A percentile compares a stretch with the other conserved stretches of the same genome.
These are phyloP conservation scores for Debaryomyces subglobosus DNA, from an alignment of 1,139 yeast genomes.

Conservation along the genomic window DNA sequence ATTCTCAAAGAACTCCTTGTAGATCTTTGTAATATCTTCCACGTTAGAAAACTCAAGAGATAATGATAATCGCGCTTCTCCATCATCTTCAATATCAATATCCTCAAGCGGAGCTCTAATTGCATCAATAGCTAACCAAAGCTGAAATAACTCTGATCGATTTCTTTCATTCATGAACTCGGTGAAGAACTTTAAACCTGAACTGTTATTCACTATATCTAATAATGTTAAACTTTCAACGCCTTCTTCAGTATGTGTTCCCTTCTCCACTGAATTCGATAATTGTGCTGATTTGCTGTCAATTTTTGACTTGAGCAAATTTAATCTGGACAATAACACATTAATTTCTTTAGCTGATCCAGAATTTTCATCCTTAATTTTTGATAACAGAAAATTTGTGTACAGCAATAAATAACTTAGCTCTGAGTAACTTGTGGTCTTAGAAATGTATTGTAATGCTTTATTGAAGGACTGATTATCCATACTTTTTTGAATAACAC, in stretches of 20 bases:
- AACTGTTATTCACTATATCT: constrained; percentile 38
- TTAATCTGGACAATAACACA: constrained; percentile 13
- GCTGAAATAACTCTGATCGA: constrained; percentile 50
- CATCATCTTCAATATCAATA: constrained; percentile 25
- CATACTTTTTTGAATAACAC: constrained; percentile 27
- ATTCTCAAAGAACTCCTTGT: constrained; percentile 40
- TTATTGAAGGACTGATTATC: constrained; percentile 43
- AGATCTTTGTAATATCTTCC: constrained; percentile 54
- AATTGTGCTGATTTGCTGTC: constrained; percentile 13
- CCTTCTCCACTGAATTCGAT: background rate
- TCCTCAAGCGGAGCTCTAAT: constrained; percentile 76
- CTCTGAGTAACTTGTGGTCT: constrained; percentile 23
- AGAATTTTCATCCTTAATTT: constrained; percentile 3
- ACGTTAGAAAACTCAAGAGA: constrained; percentile 45
- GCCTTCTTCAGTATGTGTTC: background rate
- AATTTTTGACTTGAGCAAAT: constrained; percentile 13
- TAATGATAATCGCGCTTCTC: constrained; percentile 26
- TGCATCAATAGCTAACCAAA: constrained; percentile 69
- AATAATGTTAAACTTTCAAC: constrained; percentile 12
- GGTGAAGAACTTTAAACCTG: constrained; percentile 52
- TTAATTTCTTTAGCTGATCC: background rate
- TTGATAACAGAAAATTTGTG: constrained; percentile 21
- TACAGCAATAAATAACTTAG: constrained; percentile 24
- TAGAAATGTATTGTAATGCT: constrained; percentile 34
- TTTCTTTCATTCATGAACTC: constrained; percentile 58